Evolutionary conservation across 2,329 filamentous ascomycete species (phyloP).

Genomic region (Bimuria novae-zelandiae): DNA sequence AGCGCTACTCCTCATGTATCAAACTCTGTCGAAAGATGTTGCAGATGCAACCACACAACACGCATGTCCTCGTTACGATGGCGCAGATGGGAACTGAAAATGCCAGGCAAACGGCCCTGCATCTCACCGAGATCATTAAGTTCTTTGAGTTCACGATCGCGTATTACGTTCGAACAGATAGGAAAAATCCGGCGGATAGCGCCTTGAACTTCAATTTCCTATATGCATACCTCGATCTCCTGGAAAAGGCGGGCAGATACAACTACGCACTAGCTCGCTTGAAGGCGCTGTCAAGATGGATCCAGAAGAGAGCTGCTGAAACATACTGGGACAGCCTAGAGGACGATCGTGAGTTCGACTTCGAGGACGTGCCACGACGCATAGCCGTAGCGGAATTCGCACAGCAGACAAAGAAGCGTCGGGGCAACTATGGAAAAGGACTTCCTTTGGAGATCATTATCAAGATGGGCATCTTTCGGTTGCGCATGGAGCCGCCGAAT

Average conservation of each 20-base stretch:
- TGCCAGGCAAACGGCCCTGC: constrained; percentile 52
- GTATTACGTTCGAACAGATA: constrained; percentile 48
- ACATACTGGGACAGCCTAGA: constrained; percentile 74
- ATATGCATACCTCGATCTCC: constrained; percentile 82
- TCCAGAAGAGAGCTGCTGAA: constrained; percentile 76
- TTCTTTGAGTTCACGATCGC: constrained; percentile 59
- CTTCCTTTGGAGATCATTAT: constrained; percentile 82
- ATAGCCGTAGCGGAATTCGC: constrained; percentile 64
- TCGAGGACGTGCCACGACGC: constrained; percentile 70
- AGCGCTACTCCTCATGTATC: constrained; percentile 39
- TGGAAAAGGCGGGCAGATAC: constrained; percentile 67
- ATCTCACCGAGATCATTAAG: constrained; percentile 53
- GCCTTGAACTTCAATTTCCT: constrained; percentile 77
- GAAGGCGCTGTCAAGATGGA: constrained; percentile 77
- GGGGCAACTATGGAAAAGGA: constrained; percentile 68
- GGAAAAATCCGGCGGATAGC: constrained; percentile 49
- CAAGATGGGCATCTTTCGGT: constrained; percentile 81
- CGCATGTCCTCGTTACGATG: constrained; percentile 59
- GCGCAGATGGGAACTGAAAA: constrained; percentile 61
- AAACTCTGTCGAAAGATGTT: constrained; percentile 58
- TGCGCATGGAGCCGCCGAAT: constrained; percentile 67
- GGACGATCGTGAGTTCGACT: constrained; percentile 91
- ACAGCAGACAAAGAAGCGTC: constrained; percentile 51
- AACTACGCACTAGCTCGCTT: constrained; percentile 70
- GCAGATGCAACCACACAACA: constrained; percentile 58